These are phyloP conservation scores for Fusarium succisae DNA, from an alignment of 2,329 filamentous ascomycete genomes.

Conservation along the genomic window DNA sequence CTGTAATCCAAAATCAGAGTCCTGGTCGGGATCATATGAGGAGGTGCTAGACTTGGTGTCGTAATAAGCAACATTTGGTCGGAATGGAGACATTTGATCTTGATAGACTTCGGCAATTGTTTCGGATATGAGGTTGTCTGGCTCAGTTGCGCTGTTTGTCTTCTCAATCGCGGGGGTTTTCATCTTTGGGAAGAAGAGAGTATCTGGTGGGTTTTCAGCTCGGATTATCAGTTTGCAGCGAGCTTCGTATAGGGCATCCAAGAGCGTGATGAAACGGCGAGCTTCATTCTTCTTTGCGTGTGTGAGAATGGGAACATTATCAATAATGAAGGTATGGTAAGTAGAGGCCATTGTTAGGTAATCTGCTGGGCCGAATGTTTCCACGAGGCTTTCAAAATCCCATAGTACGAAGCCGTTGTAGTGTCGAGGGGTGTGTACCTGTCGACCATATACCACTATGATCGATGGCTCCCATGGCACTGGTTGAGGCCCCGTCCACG, in stretches of 20 bases:
- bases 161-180: conserved; percentile 30
- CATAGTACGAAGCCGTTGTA: conserved; percentile 68
- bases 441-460: conserved; percentile 70
- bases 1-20: conserved; percentile 62
- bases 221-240: conserved; percentile 78
- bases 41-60: conserved; percentile 56
- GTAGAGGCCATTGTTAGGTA: conserved; percentile 84
- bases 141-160: conserved; percentile 24
- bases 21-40: conserved; percentile 65
- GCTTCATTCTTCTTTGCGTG: conserved; percentile 81
- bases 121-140: conserved; percentile 54
- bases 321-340: conserved; percentile 81
- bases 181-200: conserved; percentile 78
- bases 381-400: conserved; percentile 75
- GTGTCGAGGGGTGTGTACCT: conserved; percentile 66
- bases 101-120: conserved; percentile 76
- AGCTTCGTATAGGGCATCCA: conserved; percentile 85
- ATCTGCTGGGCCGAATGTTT: conserved; percentile 78
- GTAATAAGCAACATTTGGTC: conserved; percentile 80
- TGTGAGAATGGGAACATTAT: conserved; percentile 73
- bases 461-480: conserved; percentile 55
- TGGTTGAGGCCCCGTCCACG: conserved; percentile 30
- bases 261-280: conserved; percentile 79
- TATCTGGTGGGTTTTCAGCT: conserved; percentile 74
- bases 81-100: conserved; percentile 78